Evolutionary conservation across 371 early-diverging fungal species (phyloP), one percentile per base, ranked within the genome.

Genomic region (Mortierella sp.): DNA sequence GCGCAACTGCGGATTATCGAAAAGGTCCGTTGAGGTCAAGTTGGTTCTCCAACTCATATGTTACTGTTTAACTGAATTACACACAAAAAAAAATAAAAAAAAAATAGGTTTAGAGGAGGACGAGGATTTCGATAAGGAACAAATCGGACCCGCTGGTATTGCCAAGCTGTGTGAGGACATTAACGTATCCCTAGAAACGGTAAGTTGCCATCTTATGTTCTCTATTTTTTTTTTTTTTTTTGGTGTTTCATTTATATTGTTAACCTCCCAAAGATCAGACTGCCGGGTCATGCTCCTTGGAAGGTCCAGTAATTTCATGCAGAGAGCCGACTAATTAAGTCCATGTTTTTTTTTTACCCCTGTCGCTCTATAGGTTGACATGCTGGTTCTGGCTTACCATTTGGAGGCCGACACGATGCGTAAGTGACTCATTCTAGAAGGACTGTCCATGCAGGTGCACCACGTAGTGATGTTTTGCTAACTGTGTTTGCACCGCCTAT

Each of bases 331-430:
- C 39, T 37, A 64, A 55, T 70, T 35, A 32, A n/a, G 60, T 18
- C 20, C 39, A 37, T 70, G 47, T 20, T n/a, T 40, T 43, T 57
- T 58, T 57, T 54, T 16, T 11, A 28, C 52, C 47, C 40, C 51
- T 70, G 20, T 61, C 20, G 28, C 55, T 28, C 9, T 9, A 73
- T 84, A 91, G 91, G 84, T 87, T 20, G 74, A 87, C 37, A 88
- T 90, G 67, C 83, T 93, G 58, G 88, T 88, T 8, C 76, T 92
- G 52, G 92, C 92, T 5, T 91, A 87, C 87, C 88, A 90, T 70
- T 84, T 93, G 84, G 70, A 87, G 22, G 88, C 90, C 30, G 68
- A 84, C 51, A 86, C 88, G 37, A 92, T 93, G 92, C 89, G 90
- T 88, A 87, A 84, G 73, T 45, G 24, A 22, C 11, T 28, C 28